Evolutionary conservation across 805 yeast genomes (phyloP), one percentile per base, ranked within the genome.

Genomic region (Peterozyma toletana): DNA sequence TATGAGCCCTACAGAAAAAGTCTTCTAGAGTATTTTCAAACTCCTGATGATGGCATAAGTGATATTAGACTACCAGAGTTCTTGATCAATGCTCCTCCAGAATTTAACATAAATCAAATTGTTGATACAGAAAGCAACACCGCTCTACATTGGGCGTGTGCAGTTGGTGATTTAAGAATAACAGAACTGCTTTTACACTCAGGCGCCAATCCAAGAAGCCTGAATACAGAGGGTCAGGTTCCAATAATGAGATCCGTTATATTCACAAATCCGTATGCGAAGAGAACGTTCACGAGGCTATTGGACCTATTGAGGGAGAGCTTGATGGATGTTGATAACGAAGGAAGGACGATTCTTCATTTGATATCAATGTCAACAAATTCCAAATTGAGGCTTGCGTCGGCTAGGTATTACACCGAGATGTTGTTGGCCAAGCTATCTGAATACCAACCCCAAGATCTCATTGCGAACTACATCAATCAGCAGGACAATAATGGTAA

Each of bases 81-180:
- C 54, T 65, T 86, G 13, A 65, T 73, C 34, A 71, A 78, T 50
- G 83, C 87, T 0, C 80, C 85, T 2, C 68, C 73, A 18, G 83
- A 76, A 43, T 81, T 84, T 53, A 78, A 85, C 50, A 73, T 86
- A 48, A 75, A 82, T 66, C 86, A 84, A 42, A 80, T 88, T 3
- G 86, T 93, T 21, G 99, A 93, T 59, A 90, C 86, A 46, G 97
- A 93, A 57, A 95, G 96, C 1, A 95, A 93, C 57, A 86, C 96
- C 0, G 84, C 96, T 2, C 80, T 93, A 52, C 99, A 93, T 63
- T 93, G 98, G 97, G 96, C 98, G 0, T 88, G 97, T 48, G 85
- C 98, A 1, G 88, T 93, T 77, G 99, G 98, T 3, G 86, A 83
- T 58, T 63, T 83, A 31, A 75, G 74, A 39, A 80, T 90, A 63